These are phyloP conservation scores for Mycena epipterygia DNA, from an alignment of 768 basidiomycete species.

Conservation along the genomic window DNA sequence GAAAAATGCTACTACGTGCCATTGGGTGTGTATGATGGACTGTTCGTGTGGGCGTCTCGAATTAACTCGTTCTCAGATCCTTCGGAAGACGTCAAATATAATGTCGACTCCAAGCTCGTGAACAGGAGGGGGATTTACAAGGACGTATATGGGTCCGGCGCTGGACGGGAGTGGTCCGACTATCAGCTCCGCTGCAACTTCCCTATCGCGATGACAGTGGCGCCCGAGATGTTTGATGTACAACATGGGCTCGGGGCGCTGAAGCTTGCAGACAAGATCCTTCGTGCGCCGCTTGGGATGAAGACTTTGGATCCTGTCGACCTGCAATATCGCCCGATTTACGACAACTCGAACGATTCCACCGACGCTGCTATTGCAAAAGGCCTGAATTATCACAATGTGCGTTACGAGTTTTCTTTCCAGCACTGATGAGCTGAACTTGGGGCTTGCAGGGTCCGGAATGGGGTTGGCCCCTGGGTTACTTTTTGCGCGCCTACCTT, in stretches of 20 bases:
- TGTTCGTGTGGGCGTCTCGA: background rate
- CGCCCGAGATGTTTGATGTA: slow-evolving; percentile 93
- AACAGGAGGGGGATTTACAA: slow-evolving; percentile 98
- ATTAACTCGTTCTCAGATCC: slow-evolving; percentile 64
- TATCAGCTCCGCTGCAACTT: slow-evolving; percentile 96
- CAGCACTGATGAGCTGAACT: slow-evolving; percentile 37
- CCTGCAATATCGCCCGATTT: slow-evolving; percentile 89
- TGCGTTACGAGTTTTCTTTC: slow-evolving; percentile 47
- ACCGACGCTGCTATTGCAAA: slow-evolving; percentile 89
- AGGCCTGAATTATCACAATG: slow-evolving; percentile 95
- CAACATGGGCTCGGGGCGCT: slow-evolving; percentile 85
- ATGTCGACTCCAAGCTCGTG: slow-evolving; percentile 76
- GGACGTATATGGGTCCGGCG: slow-evolving; percentile 93
- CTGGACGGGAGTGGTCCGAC: slow-evolving; percentile 94
- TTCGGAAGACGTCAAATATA: slow-evolving; percentile 77
- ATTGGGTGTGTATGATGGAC: slow-evolving; percentile 60
- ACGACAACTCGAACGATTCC: slow-evolving; percentile 95
- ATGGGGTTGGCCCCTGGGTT: slow-evolving; percentile 97
- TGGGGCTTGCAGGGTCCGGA: slow-evolving; percentile 77
- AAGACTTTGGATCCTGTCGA: slow-evolving; percentile 94
- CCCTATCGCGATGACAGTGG: slow-evolving; percentile 96
- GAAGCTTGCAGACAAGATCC: slow-evolving; percentile 80
- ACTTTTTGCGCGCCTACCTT: slow-evolving; percentile 94
- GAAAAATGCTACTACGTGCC: slow-evolving; percentile 95
- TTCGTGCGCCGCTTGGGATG: slow-evolving; percentile 95